Evolutionary conservation across 345 rosid genomes (phyloP).

Genomic region (Salix brachista): DNA sequence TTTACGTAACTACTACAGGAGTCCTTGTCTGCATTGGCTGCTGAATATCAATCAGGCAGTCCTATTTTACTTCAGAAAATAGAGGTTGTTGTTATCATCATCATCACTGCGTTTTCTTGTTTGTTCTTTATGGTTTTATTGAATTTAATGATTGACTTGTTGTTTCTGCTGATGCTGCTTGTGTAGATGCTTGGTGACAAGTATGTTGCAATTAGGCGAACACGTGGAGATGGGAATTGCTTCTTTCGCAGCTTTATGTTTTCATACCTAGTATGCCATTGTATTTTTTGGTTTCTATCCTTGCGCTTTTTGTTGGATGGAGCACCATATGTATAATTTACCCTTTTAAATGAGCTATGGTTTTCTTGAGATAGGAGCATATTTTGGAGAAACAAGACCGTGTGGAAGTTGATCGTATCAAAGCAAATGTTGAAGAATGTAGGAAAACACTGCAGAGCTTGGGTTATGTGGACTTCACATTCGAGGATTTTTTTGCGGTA

Average conservation of each 20-base stretch:
- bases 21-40: conserved; percentile 75
- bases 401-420: conserved; percentile 80
- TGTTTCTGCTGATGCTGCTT: not conserved
- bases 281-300: not conserved
- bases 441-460: conserved; percentile 83
- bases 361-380: conserved; percentile 57
- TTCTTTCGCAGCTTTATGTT: conserved; percentile 97
- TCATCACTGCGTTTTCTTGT: not conserved
- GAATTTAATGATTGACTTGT: not conserved
- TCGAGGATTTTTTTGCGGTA: conserved; percentile 97
- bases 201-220: conserved; percentile 75
- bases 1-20: conserved; percentile 48
- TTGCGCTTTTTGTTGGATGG: conserved; percentile 11
- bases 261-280: conserved; percentile 73
- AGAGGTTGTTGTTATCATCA: conserved; percentile 42
- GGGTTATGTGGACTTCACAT: conserved; percentile 89
- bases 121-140: not conserved
- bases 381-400: conserved; percentile 73
- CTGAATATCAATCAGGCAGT: conserved; percentile 83
- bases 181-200: conserved; percentile 63
- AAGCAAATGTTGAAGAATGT: conserved; percentile 79
- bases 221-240: conserved; percentile 98
- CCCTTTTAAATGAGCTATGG: not conserved
- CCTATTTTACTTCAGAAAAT: conserved; percentile 88
- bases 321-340: not conserved